Percentiles rank a stretch among this genome's conserved stretches.
phyloP scores from a whole-genome alignment of 1,139 yeast species.

The Blastobotrys niveus region DNA sequence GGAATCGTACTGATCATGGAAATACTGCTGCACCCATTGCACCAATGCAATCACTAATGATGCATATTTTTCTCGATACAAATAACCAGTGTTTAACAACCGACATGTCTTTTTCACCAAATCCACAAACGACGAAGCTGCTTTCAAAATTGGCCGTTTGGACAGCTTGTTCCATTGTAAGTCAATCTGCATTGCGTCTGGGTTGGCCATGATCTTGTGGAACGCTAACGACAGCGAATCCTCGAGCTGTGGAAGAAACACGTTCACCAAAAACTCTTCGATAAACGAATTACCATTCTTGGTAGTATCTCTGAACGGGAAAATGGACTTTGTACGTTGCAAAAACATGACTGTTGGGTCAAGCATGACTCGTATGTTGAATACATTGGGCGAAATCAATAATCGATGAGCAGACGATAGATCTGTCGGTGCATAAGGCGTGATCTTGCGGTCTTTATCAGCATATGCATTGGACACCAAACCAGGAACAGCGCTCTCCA shows the following conservation, averaged over 20 bases:
- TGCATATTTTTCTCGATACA: constrained; percentile 35
- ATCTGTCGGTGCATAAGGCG: constrained; percentile 22
- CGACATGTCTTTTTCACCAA: constrained; percentile 30
- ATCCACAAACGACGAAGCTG: constrained; percentile 28
- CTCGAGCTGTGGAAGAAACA: constrained; percentile 61
- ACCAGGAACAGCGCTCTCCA: constrained; percentile 36
- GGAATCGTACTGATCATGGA: constrained; percentile 19
- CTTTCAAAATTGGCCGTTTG: constrained; percentile 32
- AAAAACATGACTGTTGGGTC: constrained; percentile 56
- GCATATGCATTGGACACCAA: constrained; percentile 28
- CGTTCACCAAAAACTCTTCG: constrained; percentile 54
- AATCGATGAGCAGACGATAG: constrained; percentile 45
- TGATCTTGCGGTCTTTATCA: constrained; percentile 13
- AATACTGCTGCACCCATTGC: constrained; percentile 22
- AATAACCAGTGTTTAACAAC: constrained; percentile 33
- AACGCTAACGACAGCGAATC: constrained; percentile 45
- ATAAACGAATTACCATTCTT: constrained; percentile 43
- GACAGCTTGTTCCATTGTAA: constrained; percentile 30
- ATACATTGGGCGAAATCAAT: constrained; percentile 67
- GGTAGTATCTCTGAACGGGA: constrained; percentile 26
- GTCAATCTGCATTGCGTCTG: constrained; percentile 26
- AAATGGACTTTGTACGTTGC: constrained; percentile 43
- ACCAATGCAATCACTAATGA: constrained; percentile 29
- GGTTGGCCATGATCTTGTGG: constrained; percentile 30
- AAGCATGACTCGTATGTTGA: constrained; percentile 71